Conservation (phyloP, 2,329 filamentous ascomycete species). For the Arthrobotrys pseudoclavata region DNA sequence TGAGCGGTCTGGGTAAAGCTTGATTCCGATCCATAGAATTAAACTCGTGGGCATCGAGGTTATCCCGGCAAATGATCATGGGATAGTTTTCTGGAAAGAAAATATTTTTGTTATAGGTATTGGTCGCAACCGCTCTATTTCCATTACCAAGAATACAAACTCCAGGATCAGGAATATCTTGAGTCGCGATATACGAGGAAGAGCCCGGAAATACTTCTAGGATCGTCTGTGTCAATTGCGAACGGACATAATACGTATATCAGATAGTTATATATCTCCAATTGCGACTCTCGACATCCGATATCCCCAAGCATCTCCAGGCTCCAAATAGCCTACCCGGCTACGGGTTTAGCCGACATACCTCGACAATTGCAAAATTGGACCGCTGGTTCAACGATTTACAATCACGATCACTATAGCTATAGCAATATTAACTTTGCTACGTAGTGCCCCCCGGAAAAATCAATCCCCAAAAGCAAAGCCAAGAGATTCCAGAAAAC, state of each 20-base stretch:
- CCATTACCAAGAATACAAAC: background rate
- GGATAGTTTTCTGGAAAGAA: background rate
- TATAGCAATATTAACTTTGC: background rate
- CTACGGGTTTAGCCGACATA: slow-evolving; percentile 21
- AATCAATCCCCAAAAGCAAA: slow-evolving; percentile 15
- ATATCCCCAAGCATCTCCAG: background rate
- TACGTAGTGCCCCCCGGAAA: background rate
- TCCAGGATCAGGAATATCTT: background rate
- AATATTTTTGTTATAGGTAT: background rate
- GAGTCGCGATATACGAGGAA: background rate
- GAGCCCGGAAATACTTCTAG: background rate
- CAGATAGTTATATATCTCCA: background rate
- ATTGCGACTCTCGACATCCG: background rate
- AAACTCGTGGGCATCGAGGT: background rate
- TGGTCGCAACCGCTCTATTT: background rate
- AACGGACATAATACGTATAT: background rate
- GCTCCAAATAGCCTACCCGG: slow-evolving; percentile 23
- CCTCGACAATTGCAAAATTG: background rate
- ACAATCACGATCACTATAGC: background rate
- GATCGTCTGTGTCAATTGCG: background rate
- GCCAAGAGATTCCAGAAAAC: background rate
- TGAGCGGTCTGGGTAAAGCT: slow-evolving; percentile 20
- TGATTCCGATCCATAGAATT: background rate
- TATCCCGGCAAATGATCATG: slow-evolving; percentile 8
- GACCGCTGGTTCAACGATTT: background rate